Evolutionary conservation across 1,139 yeast genomes (phyloP).

Genomic region (Magnusiomyces fungicola): DNA sequence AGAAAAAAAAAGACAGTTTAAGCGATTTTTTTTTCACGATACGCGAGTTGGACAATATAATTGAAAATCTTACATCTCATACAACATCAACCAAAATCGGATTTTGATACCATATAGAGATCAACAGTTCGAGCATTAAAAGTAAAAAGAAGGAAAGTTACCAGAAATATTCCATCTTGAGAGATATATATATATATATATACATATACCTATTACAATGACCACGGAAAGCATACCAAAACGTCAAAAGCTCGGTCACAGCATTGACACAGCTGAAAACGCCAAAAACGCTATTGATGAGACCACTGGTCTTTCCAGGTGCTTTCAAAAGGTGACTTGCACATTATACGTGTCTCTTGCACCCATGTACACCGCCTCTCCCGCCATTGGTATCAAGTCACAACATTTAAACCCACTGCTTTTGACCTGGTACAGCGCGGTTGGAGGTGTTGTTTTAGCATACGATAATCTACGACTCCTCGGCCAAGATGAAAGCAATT

Average conservation of each 20-base stretch:
- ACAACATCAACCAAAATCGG: too few species aligned
- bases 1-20: too few species aligned
- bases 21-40: too few species aligned
- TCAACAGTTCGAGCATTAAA: too few species aligned
- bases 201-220: neutral
- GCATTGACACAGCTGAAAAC: neutral
- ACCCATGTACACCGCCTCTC: constrained; percentile 62
- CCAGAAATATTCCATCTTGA: too few species aligned
- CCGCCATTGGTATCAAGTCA: constrained; percentile 67
- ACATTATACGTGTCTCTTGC: constrained; percentile 78
- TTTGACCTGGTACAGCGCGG: constrained; percentile 69
- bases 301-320: constrained; percentile 38
- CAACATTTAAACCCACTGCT: constrained; percentile 88
- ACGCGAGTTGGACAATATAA: too few species aligned
- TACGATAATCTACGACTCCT: constrained; percentile 54
- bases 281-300: constrained; percentile 20
- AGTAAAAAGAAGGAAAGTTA: too few species aligned
- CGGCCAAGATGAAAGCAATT: constrained; percentile 30
- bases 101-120: too few species aligned
- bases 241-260: neutral
- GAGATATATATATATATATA: neutral
- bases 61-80: too few species aligned
- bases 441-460: constrained; percentile 77
- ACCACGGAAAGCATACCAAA: neutral
- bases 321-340: constrained; percentile 60